Percentiles rank a stretch among this genome's conserved stretches.
Evolutionary conservation across 768 basidiomycete genomes (phyloP).

Genomic region (Cubamyces lactineus): DNA sequence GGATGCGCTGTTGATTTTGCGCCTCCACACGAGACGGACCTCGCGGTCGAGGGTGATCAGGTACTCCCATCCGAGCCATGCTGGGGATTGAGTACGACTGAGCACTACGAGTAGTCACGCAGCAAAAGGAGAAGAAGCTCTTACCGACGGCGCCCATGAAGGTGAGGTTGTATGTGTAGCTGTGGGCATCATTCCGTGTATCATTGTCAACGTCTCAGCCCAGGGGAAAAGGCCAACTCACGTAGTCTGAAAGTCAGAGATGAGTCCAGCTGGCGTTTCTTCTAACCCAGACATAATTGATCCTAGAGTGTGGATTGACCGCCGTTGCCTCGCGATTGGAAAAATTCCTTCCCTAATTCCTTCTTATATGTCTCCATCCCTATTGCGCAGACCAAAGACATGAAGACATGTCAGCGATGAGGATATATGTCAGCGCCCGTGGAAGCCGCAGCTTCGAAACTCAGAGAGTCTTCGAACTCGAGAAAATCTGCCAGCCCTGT

Average conservation of each 20-base stretch:
- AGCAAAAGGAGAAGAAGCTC: too few species aligned
- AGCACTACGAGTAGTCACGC: too few species aligned
- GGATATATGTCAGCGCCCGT: too few species aligned
- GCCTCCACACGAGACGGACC: not conserved
- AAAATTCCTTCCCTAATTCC: not conserved
- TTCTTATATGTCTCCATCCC: too few species aligned
- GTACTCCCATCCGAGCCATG: constrained; percentile 1
- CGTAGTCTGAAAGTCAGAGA: not conserved
- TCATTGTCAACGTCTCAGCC: too few species aligned
- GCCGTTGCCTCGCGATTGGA: not conserved
- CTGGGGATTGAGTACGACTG: not conserved
- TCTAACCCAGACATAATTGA: not conserved
- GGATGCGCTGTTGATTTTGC: constrained; percentile 3
- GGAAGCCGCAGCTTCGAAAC: too few species aligned
- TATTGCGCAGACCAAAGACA: too few species aligned
- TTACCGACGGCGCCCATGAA: constrained; percentile 1
- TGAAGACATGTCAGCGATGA: too few species aligned
- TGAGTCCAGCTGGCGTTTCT: not conserved
- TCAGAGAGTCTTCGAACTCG: too few species aligned
- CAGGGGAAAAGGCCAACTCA: not conserved
- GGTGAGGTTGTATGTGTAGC: constrained; percentile 6
- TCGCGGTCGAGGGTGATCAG: constrained; percentile 6
- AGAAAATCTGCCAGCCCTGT: too few species aligned
- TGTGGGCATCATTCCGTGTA: not conserved
- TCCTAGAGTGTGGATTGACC: not conserved